Conservation (phyloP, 352 stramenopile species). For the Phytophthora uliginosa region DNA sequence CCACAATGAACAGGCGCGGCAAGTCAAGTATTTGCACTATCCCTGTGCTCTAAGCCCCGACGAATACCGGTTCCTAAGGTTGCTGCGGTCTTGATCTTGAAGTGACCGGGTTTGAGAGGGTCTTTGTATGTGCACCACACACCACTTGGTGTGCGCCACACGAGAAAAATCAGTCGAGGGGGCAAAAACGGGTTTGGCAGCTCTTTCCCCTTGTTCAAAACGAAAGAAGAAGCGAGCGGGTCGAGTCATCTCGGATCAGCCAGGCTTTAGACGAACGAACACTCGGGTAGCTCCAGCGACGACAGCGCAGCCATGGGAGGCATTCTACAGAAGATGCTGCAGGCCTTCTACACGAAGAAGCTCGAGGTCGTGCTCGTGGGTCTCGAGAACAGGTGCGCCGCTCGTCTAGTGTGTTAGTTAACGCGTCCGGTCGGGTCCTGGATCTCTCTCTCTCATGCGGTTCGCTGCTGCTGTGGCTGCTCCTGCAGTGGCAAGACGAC, state of each 20-base stretch:
- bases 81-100: no score
- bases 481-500: conserved; percentile 96
- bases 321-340: conserved; percentile 95
- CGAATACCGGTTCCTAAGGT: no score
- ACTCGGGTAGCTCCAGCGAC: background rate
- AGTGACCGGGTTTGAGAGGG: background rate
- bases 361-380: conserved; percentile 97
- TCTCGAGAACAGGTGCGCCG: conserved; percentile 94
- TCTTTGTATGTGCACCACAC: background rate
- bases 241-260: conserved; percentile 31
- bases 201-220: conserved; percentile 34
- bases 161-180: conserved; percentile 28
- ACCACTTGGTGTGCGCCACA: background rate
- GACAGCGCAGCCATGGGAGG: conserved; percentile 80
- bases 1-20: no score
- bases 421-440: background rate
- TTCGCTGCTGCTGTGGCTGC: background rate
- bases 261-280: background rate
- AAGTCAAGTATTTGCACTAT: no score
- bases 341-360: conserved; percentile 98
- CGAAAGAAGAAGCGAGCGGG: conserved; percentile 35
- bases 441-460: background rate
- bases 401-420: no score
- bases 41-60: no score
- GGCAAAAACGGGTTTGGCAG: conserved; percentile 18